phyloP scores from a whole-genome alignment of 805 yeast genomes.

The Priceomyces haplophilus region DNA sequence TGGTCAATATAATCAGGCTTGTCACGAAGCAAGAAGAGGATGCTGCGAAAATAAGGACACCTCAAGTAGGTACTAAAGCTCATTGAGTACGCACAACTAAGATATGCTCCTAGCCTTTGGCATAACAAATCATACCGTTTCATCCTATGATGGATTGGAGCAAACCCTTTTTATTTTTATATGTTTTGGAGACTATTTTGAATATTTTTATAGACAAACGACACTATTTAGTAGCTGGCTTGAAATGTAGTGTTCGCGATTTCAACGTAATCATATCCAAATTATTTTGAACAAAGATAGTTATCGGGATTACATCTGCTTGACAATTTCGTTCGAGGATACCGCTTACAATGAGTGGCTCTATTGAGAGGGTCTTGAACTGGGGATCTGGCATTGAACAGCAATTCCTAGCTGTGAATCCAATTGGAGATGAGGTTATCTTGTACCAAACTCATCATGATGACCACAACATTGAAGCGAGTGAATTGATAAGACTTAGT shows the following conservation, averaged over 20 bases:
- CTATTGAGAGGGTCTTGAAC: constrained; percentile 52
- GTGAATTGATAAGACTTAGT: constrained; percentile 49
- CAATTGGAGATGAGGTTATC: constrained; percentile 76
- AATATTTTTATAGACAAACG: neutral
- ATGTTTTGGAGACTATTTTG: neutral
- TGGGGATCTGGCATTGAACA: constrained; percentile 62
- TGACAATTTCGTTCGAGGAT: too few species aligned
- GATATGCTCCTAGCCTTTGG: too few species aligned
- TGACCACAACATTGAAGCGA: constrained; percentile 47
- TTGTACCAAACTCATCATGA: constrained; percentile 53
- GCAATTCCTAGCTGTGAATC: constrained; percentile 64
- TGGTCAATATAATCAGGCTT: constrained; percentile 41
- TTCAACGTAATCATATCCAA: too few species aligned
- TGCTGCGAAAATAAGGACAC: constrained; percentile 8
- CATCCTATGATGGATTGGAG: too few species aligned
- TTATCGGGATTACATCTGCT: too few species aligned
- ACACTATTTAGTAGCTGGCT: neutral
- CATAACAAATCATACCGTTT: too few species aligned
- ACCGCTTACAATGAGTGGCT: constrained; percentile 49
- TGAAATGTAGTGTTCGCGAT: too few species aligned
- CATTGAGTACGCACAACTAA: neutral
- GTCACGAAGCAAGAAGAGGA: constrained; percentile 45
- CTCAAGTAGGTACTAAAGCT: neutral
- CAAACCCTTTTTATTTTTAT: neutral
- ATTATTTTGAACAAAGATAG: too few species aligned